Base-by-base conservation (phyloP, 495 filamentous ascomycete species). In the Neurospora sp. region DNA sequence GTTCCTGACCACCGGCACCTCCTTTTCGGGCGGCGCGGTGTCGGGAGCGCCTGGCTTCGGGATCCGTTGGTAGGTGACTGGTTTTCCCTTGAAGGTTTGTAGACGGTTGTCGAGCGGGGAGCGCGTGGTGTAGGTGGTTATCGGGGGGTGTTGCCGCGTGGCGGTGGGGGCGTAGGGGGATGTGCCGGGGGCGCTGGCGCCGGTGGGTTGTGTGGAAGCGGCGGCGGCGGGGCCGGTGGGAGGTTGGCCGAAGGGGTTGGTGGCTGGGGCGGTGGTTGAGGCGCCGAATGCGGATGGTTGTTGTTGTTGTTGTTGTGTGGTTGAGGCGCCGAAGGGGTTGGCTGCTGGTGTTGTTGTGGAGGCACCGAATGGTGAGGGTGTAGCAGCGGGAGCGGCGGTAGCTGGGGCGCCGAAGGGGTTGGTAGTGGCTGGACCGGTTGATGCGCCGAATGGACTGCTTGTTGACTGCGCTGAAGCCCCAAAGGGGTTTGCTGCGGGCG, bases 101-200 rank as follows among this genome's bases (percentile, higher is more conserved):
- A 84, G 78, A 10, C 70, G 72, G 18, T 79, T 79, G 61, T 82
- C 78, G 42, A 74, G 35, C 73, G 80, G 59, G 76, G 42, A 74
- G 31, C 74, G 80, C 31, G 75, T 61, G 69, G 73, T 78, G 75
- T 86, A 86, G 27, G 75, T 78, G 1, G 76, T 78, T 7, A 81
- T 69, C n/a, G 80, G 72, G 0, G 83, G 84, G 53, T 86, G 85
- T 44, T 85, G 81, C 44, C 80, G 81, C 2, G 79, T 77, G n/a
- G 82, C 80, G 70, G 71, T 71, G 0, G 84, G 82, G n/a, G 73
- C 78, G 65, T 85, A 85, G 5, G 84, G 84, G 16, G 79, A 77
- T 20, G 72, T 61, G 44, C 72, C 71, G 10, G 35, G 40, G 69
- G 46, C 44, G 46, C 16, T 48, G 11, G 70, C n/a, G 8, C 39